phyloP scores from a whole-genome alignment of 2,329 filamentous ascomycete species.

The Fusarium sp. region DNA sequence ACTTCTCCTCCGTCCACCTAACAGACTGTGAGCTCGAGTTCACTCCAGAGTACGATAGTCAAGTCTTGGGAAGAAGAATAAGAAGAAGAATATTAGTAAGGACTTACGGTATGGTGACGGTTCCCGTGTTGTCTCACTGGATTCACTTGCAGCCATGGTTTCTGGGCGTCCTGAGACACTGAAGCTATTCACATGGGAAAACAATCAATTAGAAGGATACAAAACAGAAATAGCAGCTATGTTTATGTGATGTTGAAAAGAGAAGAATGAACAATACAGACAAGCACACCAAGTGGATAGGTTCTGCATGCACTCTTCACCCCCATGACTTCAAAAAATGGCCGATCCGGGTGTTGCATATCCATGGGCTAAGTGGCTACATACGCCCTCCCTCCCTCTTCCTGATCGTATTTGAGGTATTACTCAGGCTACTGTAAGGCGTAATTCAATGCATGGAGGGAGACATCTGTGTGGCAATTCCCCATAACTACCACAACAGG shows the following conservation, averaged over 20 bases:
- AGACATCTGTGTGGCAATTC: neutral
- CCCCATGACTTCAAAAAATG: slow-evolving; percentile 25
- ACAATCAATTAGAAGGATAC: neutral
- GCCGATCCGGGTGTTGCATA: slow-evolving; percentile 4
- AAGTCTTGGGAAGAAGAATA: neutral
- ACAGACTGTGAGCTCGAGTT: slow-evolving; percentile 19
- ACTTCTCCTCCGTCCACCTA: slow-evolving; percentile 39
- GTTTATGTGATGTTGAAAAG: slow-evolving; percentile 2
- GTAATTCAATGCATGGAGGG: neutral
- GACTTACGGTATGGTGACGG: slow-evolving; percentile 40
- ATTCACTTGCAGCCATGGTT: slow-evolving; percentile 39
- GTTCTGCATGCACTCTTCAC: slow-evolving; percentile 3
- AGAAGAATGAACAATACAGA: neutral
- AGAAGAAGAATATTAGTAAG: neutral
- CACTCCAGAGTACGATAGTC: neutral
- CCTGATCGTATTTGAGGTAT: neutral
- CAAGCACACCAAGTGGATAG: slow-evolving; percentile 17
- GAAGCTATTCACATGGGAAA: slow-evolving; percentile 29
- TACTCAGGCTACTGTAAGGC: neutral
- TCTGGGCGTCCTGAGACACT: neutral
- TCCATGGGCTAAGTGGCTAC: slow-evolving; percentile 24
- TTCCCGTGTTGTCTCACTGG: slow-evolving; percentile 40
- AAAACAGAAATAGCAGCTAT: neutral
- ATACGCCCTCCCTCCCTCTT: neutral
- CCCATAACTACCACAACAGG: neutral